These are phyloP conservation scores for Colletotrichum agaves DNA, from an alignment of 2,329 filamentous ascomycete genomes.

Conservation along the genomic window DNA sequence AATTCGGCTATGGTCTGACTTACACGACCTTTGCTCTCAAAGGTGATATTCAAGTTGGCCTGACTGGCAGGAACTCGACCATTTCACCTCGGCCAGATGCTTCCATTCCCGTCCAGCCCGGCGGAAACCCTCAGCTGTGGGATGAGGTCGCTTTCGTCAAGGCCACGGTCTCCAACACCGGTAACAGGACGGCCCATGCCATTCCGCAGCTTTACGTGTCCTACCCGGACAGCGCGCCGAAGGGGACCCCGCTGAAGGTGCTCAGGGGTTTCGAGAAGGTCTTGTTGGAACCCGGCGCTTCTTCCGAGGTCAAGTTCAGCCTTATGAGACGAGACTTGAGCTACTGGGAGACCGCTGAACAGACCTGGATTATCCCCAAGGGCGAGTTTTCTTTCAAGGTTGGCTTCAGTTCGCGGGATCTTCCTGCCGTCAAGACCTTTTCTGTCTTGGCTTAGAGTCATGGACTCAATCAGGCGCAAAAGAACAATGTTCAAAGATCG, in stretches of 20 bases:
- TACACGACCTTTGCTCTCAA: conserved; percentile 62
- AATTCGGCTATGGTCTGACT: conserved; percentile 65
- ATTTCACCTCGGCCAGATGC: neutral
- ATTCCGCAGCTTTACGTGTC: conserved; percentile 66
- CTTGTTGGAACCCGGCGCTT: conserved; percentile 50
- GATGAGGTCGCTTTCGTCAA: conserved; percentile 67
- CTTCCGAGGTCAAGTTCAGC: conserved; percentile 50
- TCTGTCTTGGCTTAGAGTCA: neutral
- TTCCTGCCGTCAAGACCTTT: neutral
- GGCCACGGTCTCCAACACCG: conserved; percentile 71
- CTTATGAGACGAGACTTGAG: conserved; percentile 60
- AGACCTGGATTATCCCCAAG: conserved; percentile 62
- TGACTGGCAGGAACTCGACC: neutral
- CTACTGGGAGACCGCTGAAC: conserved; percentile 57
- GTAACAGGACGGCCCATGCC: conserved; percentile 60
- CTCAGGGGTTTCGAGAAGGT: conserved; percentile 61
- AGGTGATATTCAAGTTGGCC: neutral
- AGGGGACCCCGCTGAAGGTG: conserved; percentile 46
- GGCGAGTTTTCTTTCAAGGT: conserved; percentile 31
- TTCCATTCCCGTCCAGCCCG: conserved; percentile 47
- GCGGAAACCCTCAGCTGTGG: conserved; percentile 66
- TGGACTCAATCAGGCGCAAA: no score
- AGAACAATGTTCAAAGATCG: neutral
- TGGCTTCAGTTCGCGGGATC: conserved; percentile 16
- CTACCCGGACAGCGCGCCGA: neutral